A percentile compares a stretch with the other conserved stretches of the same genome.
phyloP scores from a whole-genome alignment of 768 basidiomycete species.

The Scleroderma bovista region DNA sequence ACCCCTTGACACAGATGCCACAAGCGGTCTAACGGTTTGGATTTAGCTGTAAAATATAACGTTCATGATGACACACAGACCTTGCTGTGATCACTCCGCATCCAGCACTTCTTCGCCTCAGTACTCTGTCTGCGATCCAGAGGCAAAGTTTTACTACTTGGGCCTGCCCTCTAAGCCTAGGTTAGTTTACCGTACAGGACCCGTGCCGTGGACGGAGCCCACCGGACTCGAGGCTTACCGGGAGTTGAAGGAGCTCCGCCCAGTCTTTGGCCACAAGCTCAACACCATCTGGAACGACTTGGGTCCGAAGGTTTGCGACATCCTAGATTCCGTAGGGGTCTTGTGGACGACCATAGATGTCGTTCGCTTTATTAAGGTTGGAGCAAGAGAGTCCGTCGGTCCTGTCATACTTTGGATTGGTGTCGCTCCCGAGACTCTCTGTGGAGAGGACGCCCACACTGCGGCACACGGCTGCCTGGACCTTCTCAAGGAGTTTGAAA shows the following conservation, averaged over 20 bases:
- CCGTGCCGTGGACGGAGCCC: slow-evolving; percentile 14
- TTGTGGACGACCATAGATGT: slow-evolving; percentile 30
- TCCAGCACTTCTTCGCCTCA: slow-evolving; percentile 14
- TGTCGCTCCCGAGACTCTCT: slow-evolving; percentile 29
- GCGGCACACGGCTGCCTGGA: slow-evolving; percentile 27
- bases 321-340: slow-evolving; percentile 28
- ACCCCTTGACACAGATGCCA: too few species aligned
- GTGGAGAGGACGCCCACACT: slow-evolving; percentile 23
- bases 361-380: slow-evolving; percentile 27
- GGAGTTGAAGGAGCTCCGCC: slow-evolving; percentile 23
- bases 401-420: slow-evolving; percentile 38
- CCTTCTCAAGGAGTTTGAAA: slow-evolving; percentile 27
- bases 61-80: too few species aligned
- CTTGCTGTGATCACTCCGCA: too few species aligned
- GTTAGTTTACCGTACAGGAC: slow-evolving; percentile 24
- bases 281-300: slow-evolving; percentile 23
- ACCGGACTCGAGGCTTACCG: slow-evolving; percentile 11
- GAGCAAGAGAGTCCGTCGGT: slow-evolving; percentile 16
- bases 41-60: too few species aligned
- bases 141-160: slow-evolving; percentile 25
- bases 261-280: slow-evolving; percentile 31
- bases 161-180: slow-evolving; percentile 26
- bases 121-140: slow-evolving; percentile 7
- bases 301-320: slow-evolving; percentile 24
- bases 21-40: too few species aligned